phyloP scores from a whole-genome alignment of 208 protist species.

The Spongospora subterranea region DNA sequence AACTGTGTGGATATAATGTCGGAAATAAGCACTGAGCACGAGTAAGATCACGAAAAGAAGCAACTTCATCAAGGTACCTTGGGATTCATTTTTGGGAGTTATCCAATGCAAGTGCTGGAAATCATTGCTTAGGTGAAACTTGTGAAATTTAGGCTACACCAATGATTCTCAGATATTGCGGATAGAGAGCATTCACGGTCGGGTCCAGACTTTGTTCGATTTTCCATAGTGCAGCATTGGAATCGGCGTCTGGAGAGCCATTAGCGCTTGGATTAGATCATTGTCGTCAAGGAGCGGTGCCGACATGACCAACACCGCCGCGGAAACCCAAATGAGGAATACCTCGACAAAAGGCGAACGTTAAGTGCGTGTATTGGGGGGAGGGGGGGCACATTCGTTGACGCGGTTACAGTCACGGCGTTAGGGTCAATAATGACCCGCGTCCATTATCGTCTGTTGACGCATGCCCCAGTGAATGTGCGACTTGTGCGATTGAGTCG shows the following conservation, averaged over 20 bases:
- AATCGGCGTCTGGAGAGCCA: constrained; percentile 11
- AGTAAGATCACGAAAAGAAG: not conserved
- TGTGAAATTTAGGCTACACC: not conserved
- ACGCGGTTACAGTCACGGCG: too few relatives aligned
- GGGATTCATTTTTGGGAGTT: not conserved
- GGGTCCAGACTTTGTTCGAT: not conserved
- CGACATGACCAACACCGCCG: not conserved
- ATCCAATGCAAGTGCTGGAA: constrained; percentile 33
- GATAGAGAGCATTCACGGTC: not conserved
- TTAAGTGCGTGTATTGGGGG: too few relatives aligned
- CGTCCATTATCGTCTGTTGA: too few relatives aligned
- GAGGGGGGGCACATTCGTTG: too few relatives aligned
- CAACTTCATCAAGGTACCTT: not conserved
- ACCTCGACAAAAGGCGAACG: too few relatives aligned
- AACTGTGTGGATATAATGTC: not conserved
- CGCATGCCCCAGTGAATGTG: too few relatives aligned
- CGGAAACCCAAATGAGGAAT: too few relatives aligned
- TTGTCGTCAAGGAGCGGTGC: not conserved
- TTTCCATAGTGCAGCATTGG: not conserved
- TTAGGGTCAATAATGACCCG: too few relatives aligned
- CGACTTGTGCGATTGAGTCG: too few relatives aligned
- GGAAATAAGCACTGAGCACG: not conserved
- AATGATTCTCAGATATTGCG: not conserved
- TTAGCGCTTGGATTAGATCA: constrained; percentile 26
- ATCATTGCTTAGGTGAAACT: constrained; percentile 5